Evolutionary conservation across 2,329 filamentous ascomycete species (phyloP).

Genomic region (Davidsoniella virescens): DNA sequence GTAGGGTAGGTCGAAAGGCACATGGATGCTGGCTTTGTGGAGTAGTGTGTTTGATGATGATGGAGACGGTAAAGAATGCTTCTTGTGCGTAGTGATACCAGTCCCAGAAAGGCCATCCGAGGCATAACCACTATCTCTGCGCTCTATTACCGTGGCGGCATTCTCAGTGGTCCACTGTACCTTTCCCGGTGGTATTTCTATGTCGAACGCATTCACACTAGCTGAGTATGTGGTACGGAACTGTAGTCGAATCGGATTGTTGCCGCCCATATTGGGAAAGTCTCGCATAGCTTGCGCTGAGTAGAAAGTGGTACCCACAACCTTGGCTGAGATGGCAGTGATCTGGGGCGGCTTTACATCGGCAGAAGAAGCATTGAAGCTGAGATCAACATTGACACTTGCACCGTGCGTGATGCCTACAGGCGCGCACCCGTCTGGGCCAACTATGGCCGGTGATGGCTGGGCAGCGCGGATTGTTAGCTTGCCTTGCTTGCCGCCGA

Average conservation of each 20-base stretch:
- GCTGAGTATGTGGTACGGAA: slow-evolving; percentile 31
- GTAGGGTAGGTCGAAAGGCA: slow-evolving; percentile 33
- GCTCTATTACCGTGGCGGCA: slow-evolving; percentile 15
- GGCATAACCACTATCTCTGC: slow-evolving; percentile 39
- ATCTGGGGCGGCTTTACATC: slow-evolving; percentile 26
- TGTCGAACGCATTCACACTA: slow-evolving; percentile 25
- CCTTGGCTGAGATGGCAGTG: slow-evolving; percentile 32
- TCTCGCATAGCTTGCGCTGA: slow-evolving; percentile 28
- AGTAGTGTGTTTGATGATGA: slow-evolving; percentile 8
- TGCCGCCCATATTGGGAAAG: slow-evolving; percentile 35
- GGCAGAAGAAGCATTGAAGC: slow-evolving; percentile 28
- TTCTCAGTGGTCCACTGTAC: slow-evolving; percentile 25
- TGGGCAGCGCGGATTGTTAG: slow-evolving; percentile 30
- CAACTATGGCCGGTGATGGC: slow-evolving; percentile 32
- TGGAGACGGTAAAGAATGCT: too few relatives aligned
- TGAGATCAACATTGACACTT: slow-evolving; percentile 28
- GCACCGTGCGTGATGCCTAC: slow-evolving; percentile 24
- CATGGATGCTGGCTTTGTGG: slow-evolving; percentile 27
- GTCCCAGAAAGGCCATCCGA: not conserved
- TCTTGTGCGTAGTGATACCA: slow-evolving; percentile 19
- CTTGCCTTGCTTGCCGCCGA: slow-evolving; percentile 34
- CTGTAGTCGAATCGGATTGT: slow-evolving; percentile 25
- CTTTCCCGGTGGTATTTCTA: slow-evolving; percentile 18
- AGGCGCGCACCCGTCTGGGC: slow-evolving; percentile 26
- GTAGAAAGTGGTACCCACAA: slow-evolving; percentile 37